Evolutionary conservation across 1,284 basidiomycete species (phyloP).

Genomic region (Heterobasidion parviporum): DNA sequence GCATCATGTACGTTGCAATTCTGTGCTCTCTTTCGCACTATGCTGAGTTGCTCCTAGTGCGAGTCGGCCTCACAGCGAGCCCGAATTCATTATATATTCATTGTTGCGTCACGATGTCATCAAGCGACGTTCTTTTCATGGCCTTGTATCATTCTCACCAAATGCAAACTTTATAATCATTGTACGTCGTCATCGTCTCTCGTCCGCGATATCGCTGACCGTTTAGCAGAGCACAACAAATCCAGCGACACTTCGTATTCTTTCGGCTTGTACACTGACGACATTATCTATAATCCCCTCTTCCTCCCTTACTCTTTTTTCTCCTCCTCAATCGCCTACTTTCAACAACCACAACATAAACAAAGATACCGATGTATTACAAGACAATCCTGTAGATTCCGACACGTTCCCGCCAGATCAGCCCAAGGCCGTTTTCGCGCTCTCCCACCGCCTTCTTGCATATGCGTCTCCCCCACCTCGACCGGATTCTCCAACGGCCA

Average conservation of each 20-base stretch:
- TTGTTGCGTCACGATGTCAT: slow-evolving; percentile 46
- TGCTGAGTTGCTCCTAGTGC: slow-evolving; percentile 8
- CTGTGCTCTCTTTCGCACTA: background rate
- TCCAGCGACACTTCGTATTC: slow-evolving; percentile 48
- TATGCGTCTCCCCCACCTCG: slow-evolving; percentile 40
- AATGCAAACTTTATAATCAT: slow-evolving; percentile 46
- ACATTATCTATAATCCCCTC: slow-evolving; percentile 43
- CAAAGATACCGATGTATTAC: slow-evolving; percentile 21
- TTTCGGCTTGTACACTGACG: slow-evolving; percentile 46
- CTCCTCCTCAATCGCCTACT: slow-evolving; percentile 16
- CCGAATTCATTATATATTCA: slow-evolving; percentile 46
- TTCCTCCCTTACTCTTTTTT: slow-evolving; percentile 32
- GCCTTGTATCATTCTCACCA: slow-evolving; percentile 39
- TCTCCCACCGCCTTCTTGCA: slow-evolving; percentile 56
- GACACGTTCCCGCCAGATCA: slow-evolving; percentile 9
- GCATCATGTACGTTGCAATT: slow-evolving; percentile 42
- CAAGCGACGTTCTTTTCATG: slow-evolving; percentile 36
- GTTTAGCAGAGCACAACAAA: slow-evolving; percentile 42
- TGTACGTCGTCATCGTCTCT: slow-evolving; percentile 28
- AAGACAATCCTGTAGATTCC: slow-evolving; percentile 23
- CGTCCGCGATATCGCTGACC: slow-evolving; percentile 3
- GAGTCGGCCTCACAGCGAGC: slow-evolving; percentile 10
- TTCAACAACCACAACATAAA: slow-evolving; percentile 20
- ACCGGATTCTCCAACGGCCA: slow-evolving; percentile 6
- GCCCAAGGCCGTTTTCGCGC: slow-evolving; percentile 44